Percentiles rank a stretch among this genome's conserved stretches.
Conservation (phyloP, 78 protist species). For the Dictyostelium capitatum region DNA sequence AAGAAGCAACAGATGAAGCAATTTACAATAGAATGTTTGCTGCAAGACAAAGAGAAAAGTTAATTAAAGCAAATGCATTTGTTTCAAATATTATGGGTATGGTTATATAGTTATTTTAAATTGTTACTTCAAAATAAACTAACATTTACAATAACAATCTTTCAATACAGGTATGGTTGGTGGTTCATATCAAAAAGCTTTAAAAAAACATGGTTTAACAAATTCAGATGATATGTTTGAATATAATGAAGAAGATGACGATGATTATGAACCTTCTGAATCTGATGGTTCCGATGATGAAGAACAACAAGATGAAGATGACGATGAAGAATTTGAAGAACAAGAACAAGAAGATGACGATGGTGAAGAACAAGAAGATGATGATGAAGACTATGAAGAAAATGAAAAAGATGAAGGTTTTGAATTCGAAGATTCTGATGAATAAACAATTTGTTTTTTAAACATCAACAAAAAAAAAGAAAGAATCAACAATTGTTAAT, state of each 20-base stretch:
- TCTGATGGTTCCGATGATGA: neutral
- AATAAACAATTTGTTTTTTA: neutral
- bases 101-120: no score
- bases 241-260: conserved; percentile 18
- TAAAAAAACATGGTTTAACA: conserved; percentile 2
- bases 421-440: neutral
- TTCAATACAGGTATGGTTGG: neutral
- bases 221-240: neutral
- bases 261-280: neutral
- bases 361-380: neutral
- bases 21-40: neutral
- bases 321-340: conserved; percentile 22
- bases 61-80: neutral
- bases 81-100: neutral
- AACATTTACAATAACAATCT: neutral
- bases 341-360: conserved; percentile 2
- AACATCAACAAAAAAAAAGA: neutral
- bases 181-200: neutral
- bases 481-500: neutral
- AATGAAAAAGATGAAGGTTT: neutral
- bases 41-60: neutral
- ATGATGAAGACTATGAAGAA: neutral
- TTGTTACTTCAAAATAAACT: no score
- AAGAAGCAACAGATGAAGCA: neutral
- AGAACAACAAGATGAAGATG: neutral